Evolutionary conservation across 495 filamentous ascomycete species (phyloP).

Genomic region (Aspergillus baeticus): DNA sequence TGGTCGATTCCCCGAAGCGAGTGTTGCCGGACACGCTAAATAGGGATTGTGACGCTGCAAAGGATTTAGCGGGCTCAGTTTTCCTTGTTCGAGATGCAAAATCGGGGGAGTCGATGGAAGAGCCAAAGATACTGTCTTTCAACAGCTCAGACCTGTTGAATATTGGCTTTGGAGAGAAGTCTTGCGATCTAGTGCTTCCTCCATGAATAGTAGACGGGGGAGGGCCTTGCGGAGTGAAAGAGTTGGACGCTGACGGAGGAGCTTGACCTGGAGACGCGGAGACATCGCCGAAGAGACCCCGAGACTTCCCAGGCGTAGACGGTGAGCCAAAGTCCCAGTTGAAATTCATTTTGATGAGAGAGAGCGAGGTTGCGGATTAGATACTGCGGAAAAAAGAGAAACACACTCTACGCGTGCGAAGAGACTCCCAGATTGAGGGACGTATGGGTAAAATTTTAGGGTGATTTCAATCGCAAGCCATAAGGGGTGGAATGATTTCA

Average conservation of each 20-base stretch:
- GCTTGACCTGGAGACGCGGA: slow-evolving; percentile 79
- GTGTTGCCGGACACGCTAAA: slow-evolving; percentile 41
- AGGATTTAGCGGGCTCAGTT: slow-evolving; percentile 22
- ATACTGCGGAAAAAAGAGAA: slow-evolving; percentile 4
- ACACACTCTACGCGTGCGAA: neutral
- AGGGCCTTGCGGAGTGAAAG: slow-evolving; percentile 72
- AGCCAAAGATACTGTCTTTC: slow-evolving; percentile 44
- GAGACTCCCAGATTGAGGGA: neutral
- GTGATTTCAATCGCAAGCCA: neutral
- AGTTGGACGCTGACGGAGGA: slow-evolving; percentile 65
- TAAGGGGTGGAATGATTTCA: neutral
- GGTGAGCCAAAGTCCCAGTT: slow-evolving; percentile 35
- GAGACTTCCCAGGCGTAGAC: slow-evolving; percentile 43
- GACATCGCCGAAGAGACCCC: slow-evolving; percentile 47
- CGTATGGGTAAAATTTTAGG: neutral
- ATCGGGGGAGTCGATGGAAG: slow-evolving; percentile 40
- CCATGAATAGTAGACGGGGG: slow-evolving; percentile 64
- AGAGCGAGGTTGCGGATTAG: neutral
- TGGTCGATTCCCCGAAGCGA: slow-evolving; percentile 39
- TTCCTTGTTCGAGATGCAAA: slow-evolving; percentile 35
- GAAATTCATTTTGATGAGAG: slow-evolving; percentile 34
- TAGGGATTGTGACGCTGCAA: slow-evolving; percentile 31
- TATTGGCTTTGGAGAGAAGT: slow-evolving; percentile 33
- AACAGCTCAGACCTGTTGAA: slow-evolving; percentile 42
- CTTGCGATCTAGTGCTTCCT: slow-evolving; percentile 47